Evolutionary conservation across 306 rosid genomes (phyloP).

Genomic region (Vigna nakashimae): DNA sequence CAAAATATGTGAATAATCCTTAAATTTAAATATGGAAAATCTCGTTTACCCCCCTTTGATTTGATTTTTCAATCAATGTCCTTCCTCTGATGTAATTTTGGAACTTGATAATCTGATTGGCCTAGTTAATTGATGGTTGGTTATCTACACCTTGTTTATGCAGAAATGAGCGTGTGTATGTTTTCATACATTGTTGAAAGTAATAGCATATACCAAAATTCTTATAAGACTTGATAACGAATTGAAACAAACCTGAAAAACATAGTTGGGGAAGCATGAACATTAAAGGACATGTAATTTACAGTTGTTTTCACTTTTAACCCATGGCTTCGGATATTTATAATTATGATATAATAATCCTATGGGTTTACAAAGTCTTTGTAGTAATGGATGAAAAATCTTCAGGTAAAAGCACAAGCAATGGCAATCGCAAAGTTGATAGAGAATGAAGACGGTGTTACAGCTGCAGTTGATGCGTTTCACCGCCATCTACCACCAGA

Average conservation of each 20-base stretch:
- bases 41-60: not conserved
- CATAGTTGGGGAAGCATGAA: too few species aligned
- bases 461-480: conserved; percentile 80
- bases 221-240: too few species aligned
- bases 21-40: not conserved
- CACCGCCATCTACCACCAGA: conserved; percentile 76
- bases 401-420: conserved; percentile 72
- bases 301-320: not conserved
- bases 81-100: conserved; percentile 49
- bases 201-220: too few species aligned
- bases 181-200: too few species aligned
- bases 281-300: too few species aligned
- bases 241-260: too few species aligned
- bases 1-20: conserved; percentile 9
- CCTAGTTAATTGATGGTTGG: not conserved
- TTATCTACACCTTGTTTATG: not conserved
- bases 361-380: not conserved
- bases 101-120: conserved; percentile 40
- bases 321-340: too few species aligned
- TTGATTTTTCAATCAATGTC: not conserved
- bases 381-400: conserved; percentile 8
- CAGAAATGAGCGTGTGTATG: not conserved
- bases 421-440: conserved; percentile 68
- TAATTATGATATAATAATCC: too few species aligned
- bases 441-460: conserved; percentile 83